Conservation (phyloP, 495 filamentous ascomycete genomes). For the Trichocladium antarcticum region DNA sequence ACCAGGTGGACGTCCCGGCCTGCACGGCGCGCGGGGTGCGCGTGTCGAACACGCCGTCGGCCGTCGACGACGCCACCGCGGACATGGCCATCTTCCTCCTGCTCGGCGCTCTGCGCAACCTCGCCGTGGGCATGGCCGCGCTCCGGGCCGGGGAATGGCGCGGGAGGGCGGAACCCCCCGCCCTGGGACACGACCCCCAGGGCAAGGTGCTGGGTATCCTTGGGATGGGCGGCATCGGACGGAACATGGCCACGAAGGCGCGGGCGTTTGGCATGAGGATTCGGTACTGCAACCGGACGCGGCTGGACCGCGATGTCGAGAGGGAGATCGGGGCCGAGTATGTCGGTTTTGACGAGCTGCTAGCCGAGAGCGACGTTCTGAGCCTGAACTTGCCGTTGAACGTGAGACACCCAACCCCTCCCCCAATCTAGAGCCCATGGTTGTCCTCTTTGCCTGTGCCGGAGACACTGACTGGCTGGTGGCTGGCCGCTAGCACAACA, state of each 20-base stretch:
- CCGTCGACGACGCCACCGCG: constrained; percentile 71
- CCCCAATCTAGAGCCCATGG: no score
- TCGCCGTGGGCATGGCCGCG: constrained; percentile 50
- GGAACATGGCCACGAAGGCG: constrained; percentile 38
- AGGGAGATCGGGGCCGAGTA: constrained; percentile 53
- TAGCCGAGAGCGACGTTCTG: constrained; percentile 57
- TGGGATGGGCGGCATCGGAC: constrained; percentile 82
- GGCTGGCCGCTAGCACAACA: constrained; percentile 39
- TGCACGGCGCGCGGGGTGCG: constrained; percentile 54
- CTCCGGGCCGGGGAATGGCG: constrained; percentile 55
- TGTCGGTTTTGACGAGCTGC: constrained; percentile 56
- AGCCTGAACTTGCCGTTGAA: constrained; percentile 69
- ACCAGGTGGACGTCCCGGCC: constrained; percentile 61
- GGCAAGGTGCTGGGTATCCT: constrained; percentile 67
- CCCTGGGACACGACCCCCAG: constrained; percentile 56
- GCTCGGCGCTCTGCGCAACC: constrained; percentile 61
- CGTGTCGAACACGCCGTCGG: constrained; percentile 72
- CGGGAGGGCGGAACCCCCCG: constrained; percentile 29
- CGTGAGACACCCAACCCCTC: constrained; percentile 30
- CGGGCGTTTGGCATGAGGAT: constrained; percentile 55
- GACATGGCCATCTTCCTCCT: constrained; percentile 70
- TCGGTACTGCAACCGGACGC: constrained; percentile 54
- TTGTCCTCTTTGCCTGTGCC: constrained; percentile 1
- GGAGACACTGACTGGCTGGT: constrained; percentile 7
- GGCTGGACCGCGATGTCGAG: constrained; percentile 37